phyloP scores from a whole-genome alignment of 108 stramenopile genomes.

The Stephanodiscus minutulus region DNA sequence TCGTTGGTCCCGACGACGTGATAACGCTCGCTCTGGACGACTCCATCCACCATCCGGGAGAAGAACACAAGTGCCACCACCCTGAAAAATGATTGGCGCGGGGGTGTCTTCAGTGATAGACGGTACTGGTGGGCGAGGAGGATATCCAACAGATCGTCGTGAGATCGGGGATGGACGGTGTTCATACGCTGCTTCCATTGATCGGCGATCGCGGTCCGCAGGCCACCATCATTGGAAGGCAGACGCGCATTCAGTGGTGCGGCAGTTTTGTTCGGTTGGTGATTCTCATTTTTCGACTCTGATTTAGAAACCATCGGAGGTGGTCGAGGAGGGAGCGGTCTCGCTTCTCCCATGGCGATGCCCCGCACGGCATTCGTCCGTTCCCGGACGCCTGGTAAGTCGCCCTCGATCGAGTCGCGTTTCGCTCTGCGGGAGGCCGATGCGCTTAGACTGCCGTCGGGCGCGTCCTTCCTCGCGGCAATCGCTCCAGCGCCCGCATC shows the following conservation, averaged over 20 bases:
- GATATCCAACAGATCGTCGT: conserved; percentile 50
- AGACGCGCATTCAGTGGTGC: background rate
- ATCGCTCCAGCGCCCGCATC: background rate
- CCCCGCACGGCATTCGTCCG: conserved; percentile 20
- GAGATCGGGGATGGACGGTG: background rate
- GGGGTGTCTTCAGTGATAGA: conserved; percentile 58
- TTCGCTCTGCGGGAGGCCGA: background rate
- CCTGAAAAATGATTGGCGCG: conserved; percentile 79
- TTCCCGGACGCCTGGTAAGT: conserved; percentile 8
- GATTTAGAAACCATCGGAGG: background rate
- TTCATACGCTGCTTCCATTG: conserved; percentile 3
- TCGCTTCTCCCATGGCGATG: conserved; percentile 11
- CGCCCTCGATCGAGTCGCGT: conserved; percentile 20
- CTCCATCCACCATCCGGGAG: conserved; percentile 12
- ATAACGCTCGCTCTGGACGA: conserved; percentile 30
- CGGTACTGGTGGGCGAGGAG: conserved; percentile 65
- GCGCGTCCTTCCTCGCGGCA: background rate
- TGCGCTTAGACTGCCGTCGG: background rate
- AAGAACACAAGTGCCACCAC: conserved; percentile 79
- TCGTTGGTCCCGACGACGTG: conserved; percentile 84
- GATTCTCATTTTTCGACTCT: background rate
- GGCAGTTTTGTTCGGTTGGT: background rate
- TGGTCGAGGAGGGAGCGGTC: background rate
- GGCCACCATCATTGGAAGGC: background rate
- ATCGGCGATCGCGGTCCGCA: background rate